phyloP scores from a whole-genome alignment of 441 rosid genomes.

The Aleurites moluccanus region DNA sequence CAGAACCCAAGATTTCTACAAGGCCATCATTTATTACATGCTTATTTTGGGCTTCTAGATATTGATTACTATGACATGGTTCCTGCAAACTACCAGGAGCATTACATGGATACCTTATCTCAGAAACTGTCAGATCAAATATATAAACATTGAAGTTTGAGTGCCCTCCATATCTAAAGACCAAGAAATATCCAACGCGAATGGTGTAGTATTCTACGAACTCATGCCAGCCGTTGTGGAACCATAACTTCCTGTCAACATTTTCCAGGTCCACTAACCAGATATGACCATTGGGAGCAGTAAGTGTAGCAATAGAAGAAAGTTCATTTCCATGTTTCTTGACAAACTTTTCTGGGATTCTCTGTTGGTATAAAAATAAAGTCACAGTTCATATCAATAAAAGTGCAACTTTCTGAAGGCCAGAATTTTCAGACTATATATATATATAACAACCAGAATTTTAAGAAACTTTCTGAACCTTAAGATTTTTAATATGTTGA shows the following conservation, averaged over 20 bases:
- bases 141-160: constrained; percentile 34
- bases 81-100: constrained; percentile 19
- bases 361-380: constrained; percentile 32
- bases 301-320: constrained; percentile 30
- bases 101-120: constrained; percentile 35
- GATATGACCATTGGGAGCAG: constrained; percentile 33
- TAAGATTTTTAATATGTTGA: background rate
- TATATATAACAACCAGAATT: no score
- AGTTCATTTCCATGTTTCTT: constrained; percentile 39
- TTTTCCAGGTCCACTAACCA: constrained; percentile 38
- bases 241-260: constrained; percentile 31
- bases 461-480: background rate
- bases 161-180: constrained; percentile 39
- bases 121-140: constrained; percentile 35
- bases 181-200: constrained; percentile 29
- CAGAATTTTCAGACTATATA: no score
- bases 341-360: constrained; percentile 42
- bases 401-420: background rate
- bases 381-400: background rate
- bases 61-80: constrained; percentile 14
- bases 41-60: constrained; percentile 16
- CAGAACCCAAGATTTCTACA: constrained; percentile 9
- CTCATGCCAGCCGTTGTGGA: constrained; percentile 42
- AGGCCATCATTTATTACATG: constrained; percentile 15
- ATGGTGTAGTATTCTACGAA: constrained; percentile 35